Evolutionary conservation across 1,284 basidiomycete genomes (phyloP), one percentile per base, ranked within the genome.

Genomic region (Athelia sp.): DNA sequence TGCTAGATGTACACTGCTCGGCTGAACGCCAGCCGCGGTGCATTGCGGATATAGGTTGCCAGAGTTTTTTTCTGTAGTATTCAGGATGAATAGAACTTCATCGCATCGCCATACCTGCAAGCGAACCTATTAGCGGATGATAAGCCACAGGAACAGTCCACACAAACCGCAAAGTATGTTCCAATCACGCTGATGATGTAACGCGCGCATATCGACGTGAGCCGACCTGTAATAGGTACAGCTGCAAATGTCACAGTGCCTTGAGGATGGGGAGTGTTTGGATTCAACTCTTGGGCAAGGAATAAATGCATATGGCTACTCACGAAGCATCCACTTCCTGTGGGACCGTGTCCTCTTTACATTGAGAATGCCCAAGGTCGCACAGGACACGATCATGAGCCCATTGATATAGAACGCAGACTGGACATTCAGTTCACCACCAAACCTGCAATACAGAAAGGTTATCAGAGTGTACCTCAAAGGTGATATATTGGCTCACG

Each of bases 261-360:
- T 63, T 46, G n/a, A 26, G 1, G 32, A 8, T 4, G 17, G 22
- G 19, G 32, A 15, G 47, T 8, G 48, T 15, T 32, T 22, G 14
- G 3, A 45, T 18, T 22, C 43, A 18, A 36, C 11, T n/a, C n/a
- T n/a, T n/a, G n/a, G n/a, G n/a, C n/a, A 42, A 49, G n/a, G 3
- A 13, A 45, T 26, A 26, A 36, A 26, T 13, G 4, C 3, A 21
- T 40, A 21, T 40, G 19, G n/a, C 15, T 21, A 55, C 59, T 45
- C 52, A 62, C 62, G 54, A 4, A 63, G 52, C 62, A 63, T 63
- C 62, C 62, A 63, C 49, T 57, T 59, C 36, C 62, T 42, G 49
- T 63, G 62, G 18, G 47, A 42, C n/a, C 59, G 51, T 19, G 62
- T 63, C 34, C 48, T 24, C 40, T 52, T 60, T 32, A 58, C 61